phyloP scores from a whole-genome alignment of 2,329 filamentous ascomycete species.

The Pseudogymnoascus sp. region DNA sequence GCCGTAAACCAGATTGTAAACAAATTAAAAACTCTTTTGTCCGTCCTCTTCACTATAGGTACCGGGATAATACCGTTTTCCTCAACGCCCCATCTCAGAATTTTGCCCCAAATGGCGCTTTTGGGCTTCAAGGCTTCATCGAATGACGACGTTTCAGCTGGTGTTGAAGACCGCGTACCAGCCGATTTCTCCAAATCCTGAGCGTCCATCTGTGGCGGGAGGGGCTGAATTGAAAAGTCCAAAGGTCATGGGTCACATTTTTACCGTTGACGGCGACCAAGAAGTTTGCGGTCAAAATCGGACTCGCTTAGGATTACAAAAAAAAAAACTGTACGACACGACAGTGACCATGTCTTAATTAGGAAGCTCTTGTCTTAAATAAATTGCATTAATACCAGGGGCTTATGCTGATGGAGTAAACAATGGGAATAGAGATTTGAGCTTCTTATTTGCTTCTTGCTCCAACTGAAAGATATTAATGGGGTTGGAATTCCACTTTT shows the following conservation, averaged over 20 bases:
- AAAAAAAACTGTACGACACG: background rate
- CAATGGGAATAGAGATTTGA: background rate
- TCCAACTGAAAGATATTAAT: background rate
- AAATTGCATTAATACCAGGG: background rate
- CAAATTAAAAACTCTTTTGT: slow-evolving; percentile 46
- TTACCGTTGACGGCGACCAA: background rate
- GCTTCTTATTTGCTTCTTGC: background rate
- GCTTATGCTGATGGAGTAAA: background rate
- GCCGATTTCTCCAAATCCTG: background rate
- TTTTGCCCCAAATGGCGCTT: slow-evolving; percentile 10
- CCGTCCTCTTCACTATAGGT: slow-evolving; percentile 45
- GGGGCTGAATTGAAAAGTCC: background rate
- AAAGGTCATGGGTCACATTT: background rate
- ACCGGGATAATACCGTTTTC: slow-evolving; percentile 51
- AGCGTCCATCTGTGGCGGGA: background rate
- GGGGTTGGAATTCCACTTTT: background rate
- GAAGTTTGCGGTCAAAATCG: background rate
- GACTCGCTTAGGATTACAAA: background rate
- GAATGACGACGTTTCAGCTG: background rate
- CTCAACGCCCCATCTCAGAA: slow-evolving; percentile 36
- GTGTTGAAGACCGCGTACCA: background rate
- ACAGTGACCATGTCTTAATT: background rate
- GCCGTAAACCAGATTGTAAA: slow-evolving; percentile 56
- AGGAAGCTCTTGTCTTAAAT: background rate
- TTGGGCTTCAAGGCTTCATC: background rate